These are phyloP conservation scores for Coemansia sp. DNA, from an alignment of 192 early-diverging fungal species.

Conservation along the genomic window DNA sequence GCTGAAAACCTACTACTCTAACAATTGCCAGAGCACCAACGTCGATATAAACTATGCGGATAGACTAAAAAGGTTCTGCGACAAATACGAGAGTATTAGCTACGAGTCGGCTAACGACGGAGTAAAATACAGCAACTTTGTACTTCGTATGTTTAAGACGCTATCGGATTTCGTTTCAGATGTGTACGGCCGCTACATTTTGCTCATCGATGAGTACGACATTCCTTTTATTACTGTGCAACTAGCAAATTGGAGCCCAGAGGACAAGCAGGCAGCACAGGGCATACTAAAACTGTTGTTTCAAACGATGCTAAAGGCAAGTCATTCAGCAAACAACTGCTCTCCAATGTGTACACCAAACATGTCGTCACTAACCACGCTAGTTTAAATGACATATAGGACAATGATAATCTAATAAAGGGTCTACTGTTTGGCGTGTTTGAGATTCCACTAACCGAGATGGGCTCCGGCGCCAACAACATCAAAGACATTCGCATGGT, in stretches of 20 bases:
- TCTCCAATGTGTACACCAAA: too few relatives aligned
- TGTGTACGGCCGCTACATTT: slow-evolving; percentile 30
- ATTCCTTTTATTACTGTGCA: slow-evolving; percentile 42
- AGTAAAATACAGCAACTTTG: not conserved
- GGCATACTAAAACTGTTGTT: slow-evolving; percentile 19
- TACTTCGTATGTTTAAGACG: slow-evolving; percentile 4
- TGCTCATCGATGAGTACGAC: slow-evolving; percentile 45
- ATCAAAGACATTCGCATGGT: slow-evolving; percentile 42
- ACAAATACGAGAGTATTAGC: not conserved
- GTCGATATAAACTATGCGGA: too few relatives aligned
- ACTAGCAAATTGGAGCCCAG: slow-evolving; percentile 12
- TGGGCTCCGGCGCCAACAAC: slow-evolving; percentile 42
- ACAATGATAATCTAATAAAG: slow-evolving; percentile 26
- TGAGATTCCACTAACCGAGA: slow-evolving; percentile 41
- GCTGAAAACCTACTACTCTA: too few relatives aligned
- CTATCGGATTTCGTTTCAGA: slow-evolving; percentile 11
- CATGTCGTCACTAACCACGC: not conserved
- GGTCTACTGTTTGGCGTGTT: slow-evolving; percentile 40
- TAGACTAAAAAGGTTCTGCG: not conserved
- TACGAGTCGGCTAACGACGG: not conserved
- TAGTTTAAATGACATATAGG: slow-evolving; percentile 5
- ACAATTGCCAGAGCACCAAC: too few relatives aligned
- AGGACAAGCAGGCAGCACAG: slow-evolving; percentile 15
- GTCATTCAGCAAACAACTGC: not conserved
- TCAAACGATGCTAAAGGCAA: slow-evolving; percentile 40